Conservation (phyloP, 2,329 filamentous ascomycete species). For the Hymenotorrendiella dingleyae region DNA sequence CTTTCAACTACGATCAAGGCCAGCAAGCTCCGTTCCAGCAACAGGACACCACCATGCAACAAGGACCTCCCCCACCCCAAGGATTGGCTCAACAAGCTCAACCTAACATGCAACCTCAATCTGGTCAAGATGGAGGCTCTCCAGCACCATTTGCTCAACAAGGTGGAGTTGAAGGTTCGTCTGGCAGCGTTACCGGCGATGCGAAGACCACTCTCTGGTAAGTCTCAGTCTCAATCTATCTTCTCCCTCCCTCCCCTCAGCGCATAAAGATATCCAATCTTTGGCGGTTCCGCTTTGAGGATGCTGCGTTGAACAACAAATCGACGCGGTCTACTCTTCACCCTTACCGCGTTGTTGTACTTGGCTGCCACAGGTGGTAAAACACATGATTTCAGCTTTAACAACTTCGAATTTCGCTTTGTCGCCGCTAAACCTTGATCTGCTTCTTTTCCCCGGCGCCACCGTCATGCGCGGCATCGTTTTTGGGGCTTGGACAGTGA, state of each 20-base stretch:
- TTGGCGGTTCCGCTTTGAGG: too few relatives aligned
- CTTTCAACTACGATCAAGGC: constrained; percentile 59
- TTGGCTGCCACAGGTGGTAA: too few relatives aligned
- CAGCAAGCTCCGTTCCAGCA: constrained; percentile 51
- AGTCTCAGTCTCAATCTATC: constrained; percentile 21
- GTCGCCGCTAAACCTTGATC: too few relatives aligned
- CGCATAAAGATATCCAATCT: too few relatives aligned
- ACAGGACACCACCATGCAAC: constrained; percentile 35
- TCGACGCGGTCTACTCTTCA: too few relatives aligned
- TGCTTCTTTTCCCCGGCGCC: background rate
- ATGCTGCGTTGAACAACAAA: too few relatives aligned
- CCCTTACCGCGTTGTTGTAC: too few relatives aligned
- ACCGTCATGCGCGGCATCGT: constrained; percentile 32
- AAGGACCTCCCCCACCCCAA: constrained; percentile 40
- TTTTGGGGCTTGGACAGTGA: constrained; percentile 36
- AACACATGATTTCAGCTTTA: background rate
- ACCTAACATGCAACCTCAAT: constrained; percentile 35
- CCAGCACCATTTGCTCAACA: constrained; percentile 43
- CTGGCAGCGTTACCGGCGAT: constrained; percentile 39
- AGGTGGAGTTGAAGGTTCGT: constrained; percentile 28
- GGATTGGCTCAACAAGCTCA: constrained; percentile 35
- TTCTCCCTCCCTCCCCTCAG: background rate
- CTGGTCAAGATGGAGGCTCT: constrained; percentile 56
- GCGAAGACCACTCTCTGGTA: constrained; percentile 52
- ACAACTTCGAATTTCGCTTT: too few relatives aligned